These are phyloP conservation scores for Termitomyces sp. DNA, from an alignment of 768 basidiomycete species.

Conservation along the genomic window DNA sequence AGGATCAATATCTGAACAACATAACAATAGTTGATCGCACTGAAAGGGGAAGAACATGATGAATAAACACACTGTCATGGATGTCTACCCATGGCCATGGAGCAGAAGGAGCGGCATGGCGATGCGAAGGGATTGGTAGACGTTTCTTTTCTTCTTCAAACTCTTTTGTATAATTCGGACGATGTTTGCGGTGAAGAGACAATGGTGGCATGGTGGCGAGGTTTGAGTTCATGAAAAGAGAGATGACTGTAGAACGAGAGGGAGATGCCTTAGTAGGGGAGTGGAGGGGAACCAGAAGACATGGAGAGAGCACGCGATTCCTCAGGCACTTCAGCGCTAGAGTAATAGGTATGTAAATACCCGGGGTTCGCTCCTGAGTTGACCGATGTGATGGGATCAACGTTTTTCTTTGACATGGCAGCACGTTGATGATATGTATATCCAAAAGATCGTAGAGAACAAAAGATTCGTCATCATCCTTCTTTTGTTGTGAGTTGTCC, in stretches of 20 bases:
- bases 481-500: not conserved
- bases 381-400: not conserved
- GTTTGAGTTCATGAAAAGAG: not conserved
- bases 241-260: not conserved
- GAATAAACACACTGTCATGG: conserved; percentile 23
- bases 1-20: conserved; percentile 27
- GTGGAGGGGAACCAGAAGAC: not conserved
- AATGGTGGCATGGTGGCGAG: not conserved
- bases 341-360: too few relatives aligned
- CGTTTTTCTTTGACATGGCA: not conserved
- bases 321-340: not conserved
- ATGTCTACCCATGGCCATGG: conserved; percentile 44
- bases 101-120: conserved; percentile 40
- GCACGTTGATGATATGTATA: too few relatives aligned
- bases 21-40: not conserved
- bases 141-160: conserved; percentile 11
- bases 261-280: not conserved
- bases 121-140: conserved; percentile 32
- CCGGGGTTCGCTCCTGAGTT: not conserved
- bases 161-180: conserved; percentile 11
- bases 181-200: conserved; percentile 2
- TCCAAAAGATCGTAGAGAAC: not conserved
- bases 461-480: not conserved
- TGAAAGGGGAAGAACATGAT: not conserved
- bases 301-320: not conserved